phyloP scores from a whole-genome alignment of 2,329 filamentous ascomycete species.

The Mariannaea sp. region DNA sequence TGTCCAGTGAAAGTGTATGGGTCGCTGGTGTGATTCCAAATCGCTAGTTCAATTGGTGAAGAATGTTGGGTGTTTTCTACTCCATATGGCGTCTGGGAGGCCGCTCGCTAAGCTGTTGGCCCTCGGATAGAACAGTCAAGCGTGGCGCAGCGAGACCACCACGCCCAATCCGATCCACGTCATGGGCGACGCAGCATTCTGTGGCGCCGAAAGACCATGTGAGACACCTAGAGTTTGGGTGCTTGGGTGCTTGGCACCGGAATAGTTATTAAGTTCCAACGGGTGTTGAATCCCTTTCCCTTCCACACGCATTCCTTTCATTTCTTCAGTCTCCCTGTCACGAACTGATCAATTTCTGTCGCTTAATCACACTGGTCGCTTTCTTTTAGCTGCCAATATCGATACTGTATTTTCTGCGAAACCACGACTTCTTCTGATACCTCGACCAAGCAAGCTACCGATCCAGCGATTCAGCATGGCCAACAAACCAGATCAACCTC shows the following conservation, averaged over 20 bases:
- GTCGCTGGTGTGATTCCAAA: background rate
- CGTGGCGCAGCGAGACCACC: conserved; percentile 43
- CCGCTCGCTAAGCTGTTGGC: conserved; percentile 22
- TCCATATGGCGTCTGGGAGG: background rate
- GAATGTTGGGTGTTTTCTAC: conserved; percentile 5
- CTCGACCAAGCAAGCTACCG: conserved; percentile 15
- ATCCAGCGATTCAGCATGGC: conserved; percentile 36
- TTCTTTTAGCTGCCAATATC: conserved; percentile 2
- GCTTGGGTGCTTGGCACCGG: conserved; percentile 28
- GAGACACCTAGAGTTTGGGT: conserved; percentile 33
- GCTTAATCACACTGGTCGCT: background rate
- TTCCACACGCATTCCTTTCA: background rate
- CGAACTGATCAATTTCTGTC: conserved; percentile 10
- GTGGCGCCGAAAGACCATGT: conserved; percentile 35
- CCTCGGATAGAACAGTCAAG: conserved; percentile 33
- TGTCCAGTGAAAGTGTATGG: too few species aligned
- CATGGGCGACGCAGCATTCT: conserved; percentile 32
- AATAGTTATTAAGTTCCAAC: conserved; percentile 11
- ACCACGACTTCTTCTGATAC: conserved; percentile 1
- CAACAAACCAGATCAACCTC: conserved; percentile 55
- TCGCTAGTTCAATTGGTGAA: background rate
- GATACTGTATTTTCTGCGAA: background rate
- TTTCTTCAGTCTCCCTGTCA: conserved; percentile 10
- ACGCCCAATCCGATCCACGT: conserved; percentile 34
- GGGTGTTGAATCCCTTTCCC: conserved; percentile 16